phyloP scores from a whole-genome alignment of 139 green algal genomes.

The Chlamydomonas applanata region DNA sequence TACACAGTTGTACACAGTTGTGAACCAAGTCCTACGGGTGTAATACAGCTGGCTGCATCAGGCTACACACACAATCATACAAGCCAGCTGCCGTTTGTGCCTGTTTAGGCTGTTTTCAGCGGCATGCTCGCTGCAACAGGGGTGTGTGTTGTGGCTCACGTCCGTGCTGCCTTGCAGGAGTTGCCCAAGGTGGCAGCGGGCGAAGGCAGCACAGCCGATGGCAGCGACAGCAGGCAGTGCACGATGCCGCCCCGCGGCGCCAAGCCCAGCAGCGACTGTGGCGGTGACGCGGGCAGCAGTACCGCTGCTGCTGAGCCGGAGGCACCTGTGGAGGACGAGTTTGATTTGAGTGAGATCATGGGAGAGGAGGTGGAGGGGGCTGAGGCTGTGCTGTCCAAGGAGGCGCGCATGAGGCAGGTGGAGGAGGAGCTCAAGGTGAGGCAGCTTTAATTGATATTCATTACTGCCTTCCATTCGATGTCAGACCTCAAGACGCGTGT shows the following conservation, averaged over 20 bases:
- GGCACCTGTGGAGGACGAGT: slow-evolving; percentile 39
- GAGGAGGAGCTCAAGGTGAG: slow-evolving; percentile 38
- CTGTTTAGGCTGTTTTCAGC: too few species aligned
- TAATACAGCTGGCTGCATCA: too few species aligned
- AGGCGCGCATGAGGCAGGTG: slow-evolving; percentile 22
- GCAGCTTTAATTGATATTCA: too few species aligned
- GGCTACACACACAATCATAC: too few species aligned
- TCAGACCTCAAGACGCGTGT: too few species aligned
- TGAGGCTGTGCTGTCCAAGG: slow-evolving; percentile 2
- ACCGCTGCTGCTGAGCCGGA: not conserved
- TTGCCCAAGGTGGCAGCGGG: not conserved
- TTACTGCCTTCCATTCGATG: too few species aligned
- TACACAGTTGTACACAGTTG: too few species aligned
- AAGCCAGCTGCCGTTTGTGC: too few species aligned
- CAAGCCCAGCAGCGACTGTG: not conserved
- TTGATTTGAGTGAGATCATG: slow-evolving; percentile 51
- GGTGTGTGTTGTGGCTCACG: too few species aligned
- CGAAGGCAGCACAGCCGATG: not conserved
- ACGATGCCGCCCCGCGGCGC: not conserved
- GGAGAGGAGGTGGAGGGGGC: slow-evolving; percentile 29
- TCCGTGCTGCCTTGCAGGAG: not conserved
- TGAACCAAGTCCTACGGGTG: too few species aligned
- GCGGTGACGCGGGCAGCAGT: not conserved
- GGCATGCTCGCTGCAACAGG: too few species aligned
- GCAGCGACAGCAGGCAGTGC: not conserved